Evolutionary conservation across 805 yeast species (phyloP).

Genomic region (Danielozyma ontarioensis): DNA sequence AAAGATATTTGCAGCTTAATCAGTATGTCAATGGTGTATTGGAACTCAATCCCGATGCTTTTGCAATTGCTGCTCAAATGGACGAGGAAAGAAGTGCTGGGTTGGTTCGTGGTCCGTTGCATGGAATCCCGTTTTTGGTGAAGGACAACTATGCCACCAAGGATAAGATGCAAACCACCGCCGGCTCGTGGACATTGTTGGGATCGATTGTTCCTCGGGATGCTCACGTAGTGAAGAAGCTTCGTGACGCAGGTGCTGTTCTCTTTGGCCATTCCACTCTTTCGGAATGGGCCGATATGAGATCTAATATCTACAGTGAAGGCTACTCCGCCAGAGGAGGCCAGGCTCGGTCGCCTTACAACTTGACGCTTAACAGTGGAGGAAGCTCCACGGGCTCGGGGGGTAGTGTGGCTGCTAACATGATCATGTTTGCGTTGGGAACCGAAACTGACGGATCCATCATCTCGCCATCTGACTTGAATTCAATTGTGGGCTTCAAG

Average conservation of each 20-base stretch:
- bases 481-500: conserved; percentile 20
- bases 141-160: conserved; percentile 22
- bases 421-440: conserved; percentile 21
- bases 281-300: conserved; percentile 26
- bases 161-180: conserved; percentile 14
- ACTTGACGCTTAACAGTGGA: conserved; percentile 19
- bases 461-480: conserved; percentile 19
- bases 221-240: conserved; percentile 16
- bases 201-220: conserved; percentile 24
- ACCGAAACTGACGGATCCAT: conserved; percentile 25
- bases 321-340: conserved; percentile 23
- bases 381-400: conserved; percentile 25
- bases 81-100: conserved; percentile 15
- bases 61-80: conserved; percentile 14
- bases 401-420: conserved; percentile 19
- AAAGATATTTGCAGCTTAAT: conserved; percentile 17
- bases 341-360: conserved; percentile 20
- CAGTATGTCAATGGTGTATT: conserved; percentile 14
- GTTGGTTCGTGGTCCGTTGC: conserved; percentile 15
- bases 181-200: conserved; percentile 17
- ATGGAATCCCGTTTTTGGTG: conserved; percentile 23
- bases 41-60: conserved; percentile 19
- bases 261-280: conserved; percentile 20
- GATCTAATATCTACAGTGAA: conserved; percentile 17
- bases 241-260: conserved; percentile 23